Evolutionary conservation across 306 rosid genomes (phyloP).

Genomic region (Rubus parviflorus): DNA sequence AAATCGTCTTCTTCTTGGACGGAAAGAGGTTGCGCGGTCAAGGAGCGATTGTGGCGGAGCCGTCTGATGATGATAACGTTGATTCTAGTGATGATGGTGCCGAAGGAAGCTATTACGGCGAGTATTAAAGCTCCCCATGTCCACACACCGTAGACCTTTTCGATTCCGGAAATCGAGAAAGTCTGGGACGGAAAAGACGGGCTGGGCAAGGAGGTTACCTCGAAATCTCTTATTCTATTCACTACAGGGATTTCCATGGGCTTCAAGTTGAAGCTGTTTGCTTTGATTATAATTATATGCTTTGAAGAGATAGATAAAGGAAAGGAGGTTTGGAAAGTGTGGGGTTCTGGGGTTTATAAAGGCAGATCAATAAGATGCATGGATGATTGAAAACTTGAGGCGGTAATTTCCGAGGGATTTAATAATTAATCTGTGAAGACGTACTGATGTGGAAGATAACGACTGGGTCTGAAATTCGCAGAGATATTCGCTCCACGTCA

Average conservation of each 20-base stretch:
- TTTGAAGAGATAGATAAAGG: background rate
- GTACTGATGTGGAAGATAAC: slow-evolving; percentile 31
- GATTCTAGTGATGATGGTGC: slow-evolving; percentile 49
- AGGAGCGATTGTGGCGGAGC: slow-evolving; percentile 15
- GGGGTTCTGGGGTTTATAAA: slow-evolving; percentile 15
- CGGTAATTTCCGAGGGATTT: background rate
- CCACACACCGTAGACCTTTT: slow-evolving; percentile 37
- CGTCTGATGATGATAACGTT: slow-evolving; percentile 37
- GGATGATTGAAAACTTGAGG: background rate
- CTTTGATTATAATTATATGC: too few relatives aligned
- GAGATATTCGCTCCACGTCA: slow-evolving; percentile 34
- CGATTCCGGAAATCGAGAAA: slow-evolving; percentile 32
- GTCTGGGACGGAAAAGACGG: slow-evolving; percentile 33
- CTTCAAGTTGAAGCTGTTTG: background rate
- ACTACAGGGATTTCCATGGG: slow-evolving; percentile 55
- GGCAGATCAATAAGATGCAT: background rate
- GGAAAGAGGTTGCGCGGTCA: slow-evolving; percentile 32
- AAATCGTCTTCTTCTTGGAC: slow-evolving; percentile 29
- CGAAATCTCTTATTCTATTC: slow-evolving; percentile 49
- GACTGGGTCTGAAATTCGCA: slow-evolving; percentile 1
- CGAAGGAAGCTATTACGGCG: slow-evolving; percentile 56
- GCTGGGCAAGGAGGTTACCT: slow-evolving; percentile 33
- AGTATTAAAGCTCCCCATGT: slow-evolving; percentile 64
- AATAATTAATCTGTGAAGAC: background rate
- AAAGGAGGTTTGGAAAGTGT: background rate